Evolutionary conservation across 2,329 filamentous ascomycete genomes (phyloP).

Genomic region (Hymenoscyphus fructigenus): DNA sequence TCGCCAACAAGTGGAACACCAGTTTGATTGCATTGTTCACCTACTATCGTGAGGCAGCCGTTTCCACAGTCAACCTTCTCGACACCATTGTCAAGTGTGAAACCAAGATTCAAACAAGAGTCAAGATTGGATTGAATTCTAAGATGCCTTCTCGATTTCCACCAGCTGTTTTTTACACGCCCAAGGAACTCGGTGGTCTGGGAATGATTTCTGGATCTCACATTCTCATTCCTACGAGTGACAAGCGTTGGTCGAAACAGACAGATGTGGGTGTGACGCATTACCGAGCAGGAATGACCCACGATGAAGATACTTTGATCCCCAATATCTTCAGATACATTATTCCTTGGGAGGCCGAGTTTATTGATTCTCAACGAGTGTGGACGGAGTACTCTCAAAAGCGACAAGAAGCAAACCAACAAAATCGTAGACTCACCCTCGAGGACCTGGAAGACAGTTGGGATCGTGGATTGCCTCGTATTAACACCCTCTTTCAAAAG

Average conservation of each 20-base stretch:
- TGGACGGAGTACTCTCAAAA: conserved; percentile 99
- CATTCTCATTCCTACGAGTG: conserved; percentile 93
- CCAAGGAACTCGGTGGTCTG: conserved; percentile 93
- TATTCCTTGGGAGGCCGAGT: conserved; percentile 98
- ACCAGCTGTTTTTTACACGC: conserved; percentile 97
- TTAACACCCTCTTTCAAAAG: conserved; percentile 99
- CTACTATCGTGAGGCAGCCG: conserved; percentile 96
- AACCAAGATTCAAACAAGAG: conserved; percentile 97
- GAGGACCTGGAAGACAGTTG: conserved; percentile 98
- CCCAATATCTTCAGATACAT: conserved; percentile 99
- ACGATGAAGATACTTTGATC: conserved; percentile 95
- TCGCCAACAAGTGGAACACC: conserved; percentile 99
- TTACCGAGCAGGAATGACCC: conserved; percentile 95
- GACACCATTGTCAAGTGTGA: conserved; percentile 99
- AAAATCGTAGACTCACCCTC: conserved; percentile 89
- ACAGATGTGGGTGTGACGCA: conserved; percentile 97
- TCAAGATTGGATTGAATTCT: conserved; percentile 97
- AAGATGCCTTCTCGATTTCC: conserved; percentile 99
- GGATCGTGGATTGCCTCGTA: conserved; percentile 95
- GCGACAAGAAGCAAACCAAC: conserved; percentile 92
- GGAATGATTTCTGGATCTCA: conserved; percentile 99
- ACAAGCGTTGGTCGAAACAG: conserved; percentile 98
- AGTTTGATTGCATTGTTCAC: conserved; percentile 96
- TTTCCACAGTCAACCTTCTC: conserved; percentile 88
- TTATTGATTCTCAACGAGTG: conserved; percentile 97